Evolutionary conservation across 2,329 filamentous ascomycete species (phyloP), one percentile per base, ranked within the genome.

Genomic region (Emydomyces testavorans): DNA sequence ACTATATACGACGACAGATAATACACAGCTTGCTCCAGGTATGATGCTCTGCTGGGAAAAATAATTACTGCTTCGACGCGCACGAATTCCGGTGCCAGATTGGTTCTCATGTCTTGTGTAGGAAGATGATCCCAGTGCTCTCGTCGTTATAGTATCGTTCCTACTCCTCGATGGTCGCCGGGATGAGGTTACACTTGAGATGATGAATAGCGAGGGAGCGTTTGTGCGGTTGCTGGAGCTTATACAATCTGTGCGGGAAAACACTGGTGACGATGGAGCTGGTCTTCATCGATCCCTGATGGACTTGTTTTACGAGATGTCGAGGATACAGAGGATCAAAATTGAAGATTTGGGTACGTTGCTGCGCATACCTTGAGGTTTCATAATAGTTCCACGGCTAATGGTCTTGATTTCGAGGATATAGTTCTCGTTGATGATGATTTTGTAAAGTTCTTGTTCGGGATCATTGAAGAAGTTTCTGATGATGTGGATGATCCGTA

Each of bases 271-370:
- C 11, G 31, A 23, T 44, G 38, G 83, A 89, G 60, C 78, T 20
- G 75, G 78, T 45, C 71, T 96, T 52, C 86, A 95, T 67, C 79
- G 83, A 29, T 69, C 92, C 52, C 71, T 96, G 45, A 73, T 98
- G 58, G 85, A 95, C 65, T 71, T 98, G 49, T 76, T 95, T 62
- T 98, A 94, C 67, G 92, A 96, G 71, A 95, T 95, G 84, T 89
- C 87, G 37, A 78, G 93, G 52, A 87, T 96, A 62, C 88, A 96
- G 65, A 78, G 81, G 53, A 70, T 98, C 51, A 81, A 77, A 47
- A 69, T 76, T 52, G 79, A 86, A 55, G 90, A 98, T 62, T 68
- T 98, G 54, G 77, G 67, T 85, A 78, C 49, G 83, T 66, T 24
- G 5, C 6, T 21, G 35, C 8, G 11, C n/a, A 6, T 28, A 20